Evolutionary conservation across 2,329 filamentous ascomycete genomes (phyloP).

Genomic region (Colletotrichum sidae): DNA sequence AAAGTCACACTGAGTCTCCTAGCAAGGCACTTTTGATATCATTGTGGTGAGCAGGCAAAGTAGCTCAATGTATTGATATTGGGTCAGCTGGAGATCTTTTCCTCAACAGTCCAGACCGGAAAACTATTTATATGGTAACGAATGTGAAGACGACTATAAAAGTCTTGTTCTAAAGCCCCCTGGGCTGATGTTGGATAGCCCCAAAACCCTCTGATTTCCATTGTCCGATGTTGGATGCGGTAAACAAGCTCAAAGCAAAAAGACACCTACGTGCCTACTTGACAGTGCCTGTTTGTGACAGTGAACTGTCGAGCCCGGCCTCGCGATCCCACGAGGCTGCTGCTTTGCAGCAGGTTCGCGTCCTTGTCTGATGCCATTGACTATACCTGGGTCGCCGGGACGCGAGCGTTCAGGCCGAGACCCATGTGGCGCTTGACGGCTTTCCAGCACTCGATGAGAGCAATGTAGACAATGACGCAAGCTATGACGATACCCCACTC

Average conservation of each 20-base stretch:
- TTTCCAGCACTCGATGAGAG: constrained; percentile 77
- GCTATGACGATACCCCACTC: constrained; percentile 78
- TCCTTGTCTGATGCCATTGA: background rate
- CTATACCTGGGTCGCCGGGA: constrained; percentile 18
- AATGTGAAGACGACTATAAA: constrained; percentile 15
- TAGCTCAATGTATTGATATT: constrained; percentile 16
- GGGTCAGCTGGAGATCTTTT: constrained; percentile 12
- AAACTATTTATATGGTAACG: background rate
- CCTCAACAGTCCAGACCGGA: constrained; percentile 19
- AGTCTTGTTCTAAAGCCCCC: constrained; percentile 12
- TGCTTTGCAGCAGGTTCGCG: constrained; percentile 6
- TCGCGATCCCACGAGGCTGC: background rate
- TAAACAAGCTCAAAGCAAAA: background rate
- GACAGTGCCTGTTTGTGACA: background rate
- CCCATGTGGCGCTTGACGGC: constrained; percentile 67
- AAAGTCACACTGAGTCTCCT: too few species aligned
- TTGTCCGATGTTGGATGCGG: constrained; percentile 15
- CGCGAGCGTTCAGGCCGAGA: constrained; percentile 44
- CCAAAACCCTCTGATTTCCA: constrained; percentile 18
- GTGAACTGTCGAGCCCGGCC: too few species aligned
- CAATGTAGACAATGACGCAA: constrained; percentile 69
- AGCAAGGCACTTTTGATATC: too few species aligned
- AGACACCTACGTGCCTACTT: constrained; percentile 13
- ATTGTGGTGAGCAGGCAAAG: background rate
- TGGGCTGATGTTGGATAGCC: constrained; percentile 38